These are phyloP conservation scores for Coleophoma cylindrospora DNA, from an alignment of 2,329 filamentous ascomycete species.

Conservation along the genomic window DNA sequence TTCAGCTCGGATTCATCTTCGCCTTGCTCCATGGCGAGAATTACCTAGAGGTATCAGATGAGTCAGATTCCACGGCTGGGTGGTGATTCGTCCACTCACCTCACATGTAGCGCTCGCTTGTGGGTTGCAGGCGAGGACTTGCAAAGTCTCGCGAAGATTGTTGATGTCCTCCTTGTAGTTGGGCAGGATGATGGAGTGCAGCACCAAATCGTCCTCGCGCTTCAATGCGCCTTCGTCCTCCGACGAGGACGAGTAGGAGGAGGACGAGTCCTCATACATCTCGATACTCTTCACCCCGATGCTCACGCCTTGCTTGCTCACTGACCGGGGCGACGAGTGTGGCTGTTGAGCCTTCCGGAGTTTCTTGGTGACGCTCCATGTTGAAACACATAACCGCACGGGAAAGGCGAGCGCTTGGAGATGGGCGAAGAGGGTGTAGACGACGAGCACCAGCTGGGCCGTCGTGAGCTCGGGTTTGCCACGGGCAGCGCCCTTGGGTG, in stretches of 20 bases:
- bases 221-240: conserved; percentile 1
- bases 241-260: conserved; percentile 34
- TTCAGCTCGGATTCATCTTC: conserved; percentile 58
- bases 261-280: conserved; percentile 32
- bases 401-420: conserved; percentile 59
- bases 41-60: conserved; percentile 43
- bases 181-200: conserved; percentile 66
- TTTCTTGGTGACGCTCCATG: conserved; percentile 50
- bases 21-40: conserved; percentile 68
- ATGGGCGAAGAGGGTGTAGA: conserved; percentile 63
- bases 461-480: neutral
- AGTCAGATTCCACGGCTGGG: neutral
- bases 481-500: neutral
- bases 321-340: neutral
- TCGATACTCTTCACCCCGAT: no score
- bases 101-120: conserved; percentile 61
- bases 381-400: conserved; percentile 55
- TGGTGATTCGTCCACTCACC: conserved; percentile 42
- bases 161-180: conserved; percentile 72
- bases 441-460: conserved; percentile 42
- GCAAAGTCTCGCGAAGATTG: conserved; percentile 62
- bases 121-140: conserved; percentile 63
- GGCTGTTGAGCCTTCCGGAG: conserved; percentile 27
- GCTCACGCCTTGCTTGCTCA: no score
- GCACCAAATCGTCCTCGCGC: conserved; percentile 36